Percentiles rank a stretch among this genome's conserved stretches.
These are phyloP conservation scores for Irineochytrium annulatum DNA, from an alignment of 192 early-diverging fungal species.

Conservation along the genomic window DNA sequence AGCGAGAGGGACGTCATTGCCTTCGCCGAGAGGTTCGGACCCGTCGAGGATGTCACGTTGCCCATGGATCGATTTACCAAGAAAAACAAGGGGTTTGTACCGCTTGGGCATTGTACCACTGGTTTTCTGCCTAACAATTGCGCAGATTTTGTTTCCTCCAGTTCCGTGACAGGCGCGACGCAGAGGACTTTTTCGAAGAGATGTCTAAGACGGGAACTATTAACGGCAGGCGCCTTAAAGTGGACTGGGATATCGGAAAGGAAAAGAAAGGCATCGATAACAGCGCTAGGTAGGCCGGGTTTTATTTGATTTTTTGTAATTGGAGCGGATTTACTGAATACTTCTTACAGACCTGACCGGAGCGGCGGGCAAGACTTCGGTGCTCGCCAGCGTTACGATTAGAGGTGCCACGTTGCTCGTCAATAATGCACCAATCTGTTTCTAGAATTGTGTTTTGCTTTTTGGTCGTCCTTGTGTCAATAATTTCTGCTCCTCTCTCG, in stretches of 20 bases:
- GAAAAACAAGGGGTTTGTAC: constrained; percentile 72
- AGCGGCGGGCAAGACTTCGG: too few species aligned
- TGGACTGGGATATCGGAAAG: constrained; percentile 46
- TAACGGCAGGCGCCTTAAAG: constrained; percentile 33
- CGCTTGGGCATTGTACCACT: neutral
- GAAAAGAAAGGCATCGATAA: constrained; percentile 43
- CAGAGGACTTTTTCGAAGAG: constrained; percentile 12
- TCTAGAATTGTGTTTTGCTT: too few species aligned
- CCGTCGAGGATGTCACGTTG: constrained; percentile 59
- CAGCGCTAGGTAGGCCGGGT: too few species aligned
- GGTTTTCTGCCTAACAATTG: constrained; percentile 2
- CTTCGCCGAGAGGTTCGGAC: constrained; percentile 74
- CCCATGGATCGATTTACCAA: constrained; percentile 69
- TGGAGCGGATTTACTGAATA: too few species aligned
- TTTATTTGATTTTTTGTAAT: too few species aligned
- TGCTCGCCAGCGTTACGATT: too few species aligned
- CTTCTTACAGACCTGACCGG: too few species aligned
- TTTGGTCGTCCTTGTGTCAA: too few species aligned
- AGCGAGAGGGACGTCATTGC: constrained; percentile 40
- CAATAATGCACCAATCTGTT: too few species aligned
- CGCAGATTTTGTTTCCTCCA: constrained; percentile 73
- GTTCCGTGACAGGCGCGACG: constrained; percentile 68
- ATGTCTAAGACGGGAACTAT: constrained; percentile 18
- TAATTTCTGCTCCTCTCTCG: too few species aligned
- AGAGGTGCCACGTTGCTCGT: too few species aligned